Conservation (phyloP, 306 rosid genomes). For the Acacia confusa region DNA sequence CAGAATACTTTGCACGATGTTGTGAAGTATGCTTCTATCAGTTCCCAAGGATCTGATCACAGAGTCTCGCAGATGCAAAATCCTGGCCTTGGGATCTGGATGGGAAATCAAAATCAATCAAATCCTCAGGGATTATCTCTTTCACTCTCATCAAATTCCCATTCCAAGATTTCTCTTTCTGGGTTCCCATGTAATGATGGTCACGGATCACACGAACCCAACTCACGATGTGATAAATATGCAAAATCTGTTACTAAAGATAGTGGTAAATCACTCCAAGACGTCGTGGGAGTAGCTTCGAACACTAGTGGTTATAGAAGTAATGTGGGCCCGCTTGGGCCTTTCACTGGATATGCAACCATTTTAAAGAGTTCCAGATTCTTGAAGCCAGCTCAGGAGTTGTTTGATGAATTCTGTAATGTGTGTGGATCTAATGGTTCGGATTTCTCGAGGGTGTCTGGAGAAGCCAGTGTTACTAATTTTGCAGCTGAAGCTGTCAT, state of each 20-base stretch:
- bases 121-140: constrained; percentile 73
- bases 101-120: constrained; percentile 19
- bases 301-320: constrained; percentile 36
- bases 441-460: constrained; percentile 25
- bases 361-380: constrained; percentile 80
- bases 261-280: constrained; percentile 60
- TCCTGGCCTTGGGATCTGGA: constrained; percentile 31
- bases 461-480: not conserved
- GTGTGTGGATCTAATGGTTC: constrained; percentile 36
- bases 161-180: constrained; percentile 32
- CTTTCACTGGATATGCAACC: constrained; percentile 91
- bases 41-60: constrained; percentile 33
- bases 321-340: constrained; percentile 88
- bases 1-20: constrained; percentile 59
- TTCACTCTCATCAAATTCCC: constrained; percentile 76
- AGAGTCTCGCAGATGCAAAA: constrained; percentile 37
- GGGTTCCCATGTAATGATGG: constrained; percentile 43
- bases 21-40: constrained; percentile 47
- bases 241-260: constrained; percentile 39
- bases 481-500: constrained; percentile 8
- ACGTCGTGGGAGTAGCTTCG: constrained; percentile 46
- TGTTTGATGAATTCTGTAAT: constrained; percentile 66
- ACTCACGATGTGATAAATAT: constrained; percentile 18
- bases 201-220: constrained; percentile 2
- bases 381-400: constrained; percentile 69